Evolutionary conservation across 2,329 filamentous ascomycete species (phyloP).

Genomic region (Phyllosticta ampelicida): DNA sequence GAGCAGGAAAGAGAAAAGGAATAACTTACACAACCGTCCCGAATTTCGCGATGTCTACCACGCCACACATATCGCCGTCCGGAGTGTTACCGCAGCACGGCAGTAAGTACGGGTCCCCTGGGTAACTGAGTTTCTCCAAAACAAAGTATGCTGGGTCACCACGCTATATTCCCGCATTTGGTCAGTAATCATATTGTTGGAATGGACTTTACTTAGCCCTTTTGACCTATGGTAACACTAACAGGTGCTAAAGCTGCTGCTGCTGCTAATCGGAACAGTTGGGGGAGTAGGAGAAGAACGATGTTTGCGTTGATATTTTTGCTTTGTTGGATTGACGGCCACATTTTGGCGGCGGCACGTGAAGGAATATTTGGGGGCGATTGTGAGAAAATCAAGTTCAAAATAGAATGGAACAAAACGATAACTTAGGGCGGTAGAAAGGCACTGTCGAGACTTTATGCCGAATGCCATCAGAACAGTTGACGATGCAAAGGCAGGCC

Average conservation of each 20-base stretch:
- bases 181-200: neutral
- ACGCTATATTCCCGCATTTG: neutral
- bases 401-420: too few species aligned
- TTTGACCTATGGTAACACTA: too few species aligned
- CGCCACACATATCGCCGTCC: neutral
- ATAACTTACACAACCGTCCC: neutral
- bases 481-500: too few species aligned
- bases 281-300: neutral
- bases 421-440: too few species aligned
- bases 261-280: neutral
- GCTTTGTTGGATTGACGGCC: neutral
- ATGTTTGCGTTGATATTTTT: neutral
- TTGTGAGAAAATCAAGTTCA: too few species aligned
- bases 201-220: too few species aligned
- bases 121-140: neutral
- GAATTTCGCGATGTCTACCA: neutral
- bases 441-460: too few species aligned
- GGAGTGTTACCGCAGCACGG: neutral
- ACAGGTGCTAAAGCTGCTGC: neutral
- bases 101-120: too few species aligned
- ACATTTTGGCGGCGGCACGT: neutral
- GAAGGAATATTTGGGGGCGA: too few species aligned
- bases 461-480: too few species aligned
- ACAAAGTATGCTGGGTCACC: neutral
- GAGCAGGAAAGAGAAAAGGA: neutral